Evolutionary conservation across 2,329 filamentous ascomycete genomes (phyloP).

Genomic region (Ceratocystis cubensis): DNA sequence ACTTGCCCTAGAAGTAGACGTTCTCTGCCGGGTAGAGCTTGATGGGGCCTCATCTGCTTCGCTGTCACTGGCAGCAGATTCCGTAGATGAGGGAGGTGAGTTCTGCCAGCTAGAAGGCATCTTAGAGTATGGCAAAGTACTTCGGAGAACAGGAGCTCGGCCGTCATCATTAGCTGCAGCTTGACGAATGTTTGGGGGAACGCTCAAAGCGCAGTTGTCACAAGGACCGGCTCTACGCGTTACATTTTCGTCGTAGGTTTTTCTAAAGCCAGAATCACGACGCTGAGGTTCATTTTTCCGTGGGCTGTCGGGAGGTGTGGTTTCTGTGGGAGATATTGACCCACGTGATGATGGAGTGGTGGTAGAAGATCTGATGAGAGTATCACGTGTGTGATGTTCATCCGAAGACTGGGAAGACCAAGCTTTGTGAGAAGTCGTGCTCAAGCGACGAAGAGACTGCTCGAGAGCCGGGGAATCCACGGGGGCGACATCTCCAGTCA

Average conservation of each 20-base stretch:
- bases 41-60: conserved; percentile 38
- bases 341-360: conserved; percentile 27
- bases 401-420: conserved; percentile 12
- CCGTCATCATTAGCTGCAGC: conserved; percentile 27
- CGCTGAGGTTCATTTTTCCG: conserved; percentile 31
- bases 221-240: conserved; percentile 52
- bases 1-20: conserved; percentile 37
- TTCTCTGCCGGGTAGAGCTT: conserved; percentile 31
- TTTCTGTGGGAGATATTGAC: conserved; percentile 34
- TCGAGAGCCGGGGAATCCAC: conserved; percentile 13
- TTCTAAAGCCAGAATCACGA: conserved; percentile 47
- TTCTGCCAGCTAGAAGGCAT: conserved; percentile 36
- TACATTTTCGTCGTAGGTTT: conserved; percentile 53
- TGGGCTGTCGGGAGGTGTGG: conserved; percentile 46
- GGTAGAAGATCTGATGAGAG: conserved; percentile 33
- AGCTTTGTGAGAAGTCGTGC: neutral
- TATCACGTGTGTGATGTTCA: conserved; percentile 27
- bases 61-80: conserved; percentile 37
- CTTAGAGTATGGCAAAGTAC: conserved; percentile 48
- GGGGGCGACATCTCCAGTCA: conserved; percentile 9
- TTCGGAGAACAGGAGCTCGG: conserved; percentile 46
- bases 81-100: conserved; percentile 38
- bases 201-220: conserved; percentile 55
- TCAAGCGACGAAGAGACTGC: conserved; percentile 13
- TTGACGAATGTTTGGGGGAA: conserved; percentile 38